Base-by-base conservation (phyloP, 495 filamentous ascomycete species). In the Trichocladium antarcticum region DNA sequence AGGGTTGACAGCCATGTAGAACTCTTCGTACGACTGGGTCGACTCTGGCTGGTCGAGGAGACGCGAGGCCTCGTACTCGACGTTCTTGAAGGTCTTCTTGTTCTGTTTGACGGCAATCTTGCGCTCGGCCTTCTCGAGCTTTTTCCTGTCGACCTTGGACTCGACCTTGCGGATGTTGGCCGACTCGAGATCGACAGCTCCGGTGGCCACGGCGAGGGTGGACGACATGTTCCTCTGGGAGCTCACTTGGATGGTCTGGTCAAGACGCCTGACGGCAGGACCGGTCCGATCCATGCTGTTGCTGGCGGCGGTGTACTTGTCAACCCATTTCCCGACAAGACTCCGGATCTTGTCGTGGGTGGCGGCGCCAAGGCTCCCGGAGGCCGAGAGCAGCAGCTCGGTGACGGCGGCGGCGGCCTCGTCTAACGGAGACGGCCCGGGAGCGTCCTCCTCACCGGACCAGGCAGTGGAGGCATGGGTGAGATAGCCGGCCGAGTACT, bases 1-100 rank as follows among this genome's bases (percentile, higher is more conserved):
- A 35, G 92, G 92, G 64, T 99, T 99, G 71, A 99, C 92, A 35
- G 84, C 80, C 92, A 99, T 97, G 74, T 89, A 99, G 71, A 99
- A 97, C 62, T 99, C 93, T 64, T 99, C 92, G 65, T 99, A 99
- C 4, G 86, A 87, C 76, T 95, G 82, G n/a, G 89, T 71, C 54
- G 85, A 79, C 53, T 85, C 80, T 4, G 85, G 74, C 63, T 87
- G 79, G 65, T 89, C 83, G 56, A 99, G 75, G 51, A 99, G 73
- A 54, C 82, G 80, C 5, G 92, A 99, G 15, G 93, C 85, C 68
- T 99, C 93, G 62, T 99, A 99, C 63, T 92, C 83, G 47, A 99
- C 92, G 39, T 82, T 95, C 76, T 96, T 97, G 81, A 94, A 94
- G 34, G 81, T 76, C 72, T 99, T 99, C 74, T 90, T 92, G 71